Percentiles rank a stretch among this genome's conserved stretches.
phyloP scores from a whole-genome alignment of 768 basidiomycete genomes.

The Collybia nuda region DNA sequence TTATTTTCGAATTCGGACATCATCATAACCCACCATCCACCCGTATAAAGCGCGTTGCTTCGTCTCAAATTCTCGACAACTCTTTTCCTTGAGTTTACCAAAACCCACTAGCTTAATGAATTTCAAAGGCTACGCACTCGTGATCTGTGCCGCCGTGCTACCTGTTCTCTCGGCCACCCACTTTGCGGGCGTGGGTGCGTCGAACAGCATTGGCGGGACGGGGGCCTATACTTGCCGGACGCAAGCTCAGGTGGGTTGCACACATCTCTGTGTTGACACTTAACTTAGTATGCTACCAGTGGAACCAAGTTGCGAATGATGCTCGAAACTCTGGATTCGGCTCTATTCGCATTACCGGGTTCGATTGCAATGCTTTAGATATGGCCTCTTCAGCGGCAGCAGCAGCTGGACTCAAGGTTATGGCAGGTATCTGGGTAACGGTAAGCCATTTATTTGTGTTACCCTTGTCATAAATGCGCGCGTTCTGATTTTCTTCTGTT shows the following conservation, averaged over 20 bases:
- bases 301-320: conserved; percentile 30
- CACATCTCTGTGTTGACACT: background rate
- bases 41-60: too few relatives aligned
- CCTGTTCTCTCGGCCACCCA: conserved; percentile 25
- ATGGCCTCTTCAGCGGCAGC: conserved; percentile 33
- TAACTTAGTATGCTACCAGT: conserved; percentile 17
- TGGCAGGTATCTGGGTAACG: conserved; percentile 33
- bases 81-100: too few relatives aligned
- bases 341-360: conserved; percentile 32
- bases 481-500: background rate
- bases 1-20: too few relatives aligned
- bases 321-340: conserved; percentile 30
- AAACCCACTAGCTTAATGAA: background rate
- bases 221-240: conserved; percentile 31
- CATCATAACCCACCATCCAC: too few relatives aligned
- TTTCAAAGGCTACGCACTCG: conserved; percentile 3
- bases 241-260: conserved; percentile 25
- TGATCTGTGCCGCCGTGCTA: conserved; percentile 9
- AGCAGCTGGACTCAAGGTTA: conserved; percentile 24
- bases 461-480: background rate
- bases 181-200: conserved; percentile 30
- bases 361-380: conserved; percentile 36
- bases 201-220: conserved; percentile 30
- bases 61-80: too few relatives aligned
- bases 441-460: conserved; percentile 15